A percentile compares a stretch with the other conserved stretches of the same genome.
Evolutionary conservation across 2,329 filamentous ascomycete genomes (phyloP).

Genomic region (Davidsoniella virescens): DNA sequence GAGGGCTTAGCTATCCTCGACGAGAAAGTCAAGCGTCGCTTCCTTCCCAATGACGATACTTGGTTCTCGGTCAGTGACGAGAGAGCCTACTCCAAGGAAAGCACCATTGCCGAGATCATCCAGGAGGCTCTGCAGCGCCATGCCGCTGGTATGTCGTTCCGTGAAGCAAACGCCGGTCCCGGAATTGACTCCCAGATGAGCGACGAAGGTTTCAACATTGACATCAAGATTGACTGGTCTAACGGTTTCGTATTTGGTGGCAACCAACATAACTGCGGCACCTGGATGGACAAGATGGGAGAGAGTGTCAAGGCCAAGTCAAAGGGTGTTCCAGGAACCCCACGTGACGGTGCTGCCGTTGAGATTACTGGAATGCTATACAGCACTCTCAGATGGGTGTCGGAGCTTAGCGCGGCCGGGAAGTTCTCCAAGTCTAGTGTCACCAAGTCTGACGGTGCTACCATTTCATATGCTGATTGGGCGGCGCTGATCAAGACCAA

Average conservation of each 20-base stretch:
- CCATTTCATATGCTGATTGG: constrained; percentile 63
- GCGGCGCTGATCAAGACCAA: constrained; percentile 61
- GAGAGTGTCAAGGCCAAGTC: constrained; percentile 80
- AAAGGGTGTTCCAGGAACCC: constrained; percentile 91
- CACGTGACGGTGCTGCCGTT: constrained; percentile 83
- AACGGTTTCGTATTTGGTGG: constrained; percentile 88
- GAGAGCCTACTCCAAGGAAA: constrained; percentile 71
- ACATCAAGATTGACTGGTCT: constrained; percentile 79
- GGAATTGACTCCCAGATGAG: constrained; percentile 86
- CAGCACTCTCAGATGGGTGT: constrained; percentile 72
- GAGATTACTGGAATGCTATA: constrained; percentile 92
- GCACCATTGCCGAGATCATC: constrained; percentile 73
- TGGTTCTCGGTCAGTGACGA: constrained; percentile 75
- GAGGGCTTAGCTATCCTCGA: constrained; percentile 58
- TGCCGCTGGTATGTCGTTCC: constrained; percentile 76
- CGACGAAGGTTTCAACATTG: constrained; percentile 78
- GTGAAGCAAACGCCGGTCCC: constrained; percentile 85
- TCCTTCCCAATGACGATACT: constrained; percentile 87
- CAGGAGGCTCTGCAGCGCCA: constrained; percentile 90
- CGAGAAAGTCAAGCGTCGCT: constrained; percentile 64
- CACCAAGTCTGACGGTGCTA: constrained; percentile 39
- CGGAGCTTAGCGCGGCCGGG: constrained; percentile 47
- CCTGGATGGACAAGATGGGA: constrained; percentile 99
- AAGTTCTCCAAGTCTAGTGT: constrained; percentile 62
- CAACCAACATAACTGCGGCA: constrained; percentile 88